Base-by-base conservation (phyloP, 495 filamentous ascomycete genomes). In the Niebla homalea region DNA sequence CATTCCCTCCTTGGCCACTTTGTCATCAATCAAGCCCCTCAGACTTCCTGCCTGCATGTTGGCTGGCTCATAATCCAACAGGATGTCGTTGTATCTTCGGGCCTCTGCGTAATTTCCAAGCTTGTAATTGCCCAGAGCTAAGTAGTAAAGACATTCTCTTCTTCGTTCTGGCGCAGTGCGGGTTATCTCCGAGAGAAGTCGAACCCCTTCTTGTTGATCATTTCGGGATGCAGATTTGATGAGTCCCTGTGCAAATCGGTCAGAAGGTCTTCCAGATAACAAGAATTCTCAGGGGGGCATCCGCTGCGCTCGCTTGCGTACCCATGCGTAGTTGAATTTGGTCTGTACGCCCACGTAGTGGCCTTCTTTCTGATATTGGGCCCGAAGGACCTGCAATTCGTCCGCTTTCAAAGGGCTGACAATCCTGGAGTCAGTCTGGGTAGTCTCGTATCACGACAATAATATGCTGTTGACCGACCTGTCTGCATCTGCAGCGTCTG, bases 311-410 rank as follows among this genome's bases (percentile, higher is more conserved):
- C 19, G 42, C 23, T 16, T 38, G 50, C 73, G 38, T 72, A 93
- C 88, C 92, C 92, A 98, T 60, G 93, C 90, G 64, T 87, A 97
- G 78, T 98, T 98, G 78, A 98, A 98, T 65, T 96, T 97, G 41
- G 92, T 98, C 66, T 98, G 92, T 23, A 98, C 79, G 41, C 89
- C 88, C 15, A 95, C 93, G 67, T 90, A 94, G 57, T 89, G 83
- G 51, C 90, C 92, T 66, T 98, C 92, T 66, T 90, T 89, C 62
- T 96, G 88, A 66, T 89, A 98, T 67, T 97, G 92, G 48, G 84
- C 71, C 49, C 89, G 85, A 19, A 98, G 73, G 43, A 97, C 90
- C 62, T 88, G 78, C 47, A 98, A 81, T 63, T 98, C 92, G 18
- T 83, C 83, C 7, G 85, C 78, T 63, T 88, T 90, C 51, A 98